phyloP scores from a whole-genome alignment of 1,284 basidiomycete genomes.

The Wolfiporia cocos region DNA sequence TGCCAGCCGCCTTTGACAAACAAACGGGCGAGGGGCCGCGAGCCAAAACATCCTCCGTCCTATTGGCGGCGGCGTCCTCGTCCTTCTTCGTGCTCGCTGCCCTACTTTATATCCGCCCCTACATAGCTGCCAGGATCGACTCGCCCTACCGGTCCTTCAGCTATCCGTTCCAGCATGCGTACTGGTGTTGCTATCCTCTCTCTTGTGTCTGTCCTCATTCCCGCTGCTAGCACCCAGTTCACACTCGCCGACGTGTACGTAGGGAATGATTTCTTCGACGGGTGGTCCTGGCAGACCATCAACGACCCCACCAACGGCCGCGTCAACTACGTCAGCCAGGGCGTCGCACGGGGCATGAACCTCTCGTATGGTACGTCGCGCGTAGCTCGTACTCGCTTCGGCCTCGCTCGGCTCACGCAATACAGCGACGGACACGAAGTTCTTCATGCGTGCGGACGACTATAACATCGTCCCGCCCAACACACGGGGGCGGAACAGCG shows the following conservation, averaged over 20 bases:
- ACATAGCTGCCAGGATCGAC: slow-evolving; percentile 13
- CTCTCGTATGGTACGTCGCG: slow-evolving; percentile 33
- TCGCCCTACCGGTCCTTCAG: slow-evolving; percentile 15
- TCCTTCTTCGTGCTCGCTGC: slow-evolving; percentile 23
- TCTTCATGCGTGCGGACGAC: slow-evolving; percentile 48
- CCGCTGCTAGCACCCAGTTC: slow-evolving; percentile 21
- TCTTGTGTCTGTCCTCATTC: slow-evolving; percentile 16
- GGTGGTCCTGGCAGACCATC: slow-evolving; percentile 40
- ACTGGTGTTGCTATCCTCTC: slow-evolving; percentile 16
- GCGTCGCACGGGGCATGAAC: slow-evolving; percentile 31
- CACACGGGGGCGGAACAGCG: slow-evolving; percentile 42
- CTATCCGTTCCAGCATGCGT: slow-evolving; percentile 21
- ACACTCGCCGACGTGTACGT: slow-evolving; percentile 28
- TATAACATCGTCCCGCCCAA: slow-evolving; percentile 25
- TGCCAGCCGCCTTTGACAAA: no score
- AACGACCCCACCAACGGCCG: slow-evolving; percentile 52
- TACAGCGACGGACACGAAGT: slow-evolving; percentile 32
- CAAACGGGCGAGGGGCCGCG: no score
- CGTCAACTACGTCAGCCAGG: slow-evolving; percentile 43
- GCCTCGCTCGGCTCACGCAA: background rate
- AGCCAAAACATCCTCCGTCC: no score
- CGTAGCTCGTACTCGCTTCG: background rate
- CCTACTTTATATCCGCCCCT: slow-evolving; percentile 22
- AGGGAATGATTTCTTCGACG: slow-evolving; percentile 38
- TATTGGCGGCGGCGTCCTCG: slow-evolving; percentile 3